phyloP scores from a whole-genome alignment of 768 basidiomycete genomes.

The Exsudoporus frostii region DNA sequence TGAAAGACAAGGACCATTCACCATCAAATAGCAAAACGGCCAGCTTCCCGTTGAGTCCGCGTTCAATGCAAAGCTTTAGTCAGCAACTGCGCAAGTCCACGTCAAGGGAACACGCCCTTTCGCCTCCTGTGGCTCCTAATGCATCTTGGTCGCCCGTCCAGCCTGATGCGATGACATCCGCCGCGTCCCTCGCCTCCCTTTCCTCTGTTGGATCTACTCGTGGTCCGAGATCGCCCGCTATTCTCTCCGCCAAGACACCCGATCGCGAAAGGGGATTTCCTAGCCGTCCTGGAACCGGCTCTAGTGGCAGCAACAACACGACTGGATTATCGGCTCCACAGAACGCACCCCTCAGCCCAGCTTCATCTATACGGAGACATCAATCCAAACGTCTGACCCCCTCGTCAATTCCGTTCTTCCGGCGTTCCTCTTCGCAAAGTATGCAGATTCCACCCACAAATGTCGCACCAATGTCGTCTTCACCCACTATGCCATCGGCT shows the following conservation, averaged over 20 bases:
- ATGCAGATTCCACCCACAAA: constrained; percentile 61
- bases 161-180: constrained; percentile 74
- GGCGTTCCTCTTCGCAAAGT: constrained; percentile 86
- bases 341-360: constrained; percentile 66
- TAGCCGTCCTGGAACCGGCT: constrained; percentile 73
- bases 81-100: constrained; percentile 66
- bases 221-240: constrained; percentile 42
- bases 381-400: constrained; percentile 80
- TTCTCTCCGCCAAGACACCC: constrained; percentile 54
- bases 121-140: constrained; percentile 41
- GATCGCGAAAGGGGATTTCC: constrained; percentile 48
- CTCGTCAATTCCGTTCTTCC: constrained; percentile 92
- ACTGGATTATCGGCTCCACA: constrained; percentile 53
- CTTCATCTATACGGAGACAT: constrained; percentile 63
- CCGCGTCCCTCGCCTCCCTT: constrained; percentile 69
- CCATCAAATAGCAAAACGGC: constrained; percentile 43
- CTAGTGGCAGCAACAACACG: constrained; percentile 70
- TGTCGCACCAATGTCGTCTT: constrained; percentile 39
- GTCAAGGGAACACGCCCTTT: constrained; percentile 60
- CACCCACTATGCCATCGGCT: constrained; percentile 53
- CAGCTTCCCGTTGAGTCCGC: constrained; percentile 61
- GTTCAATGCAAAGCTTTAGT: constrained; percentile 57
- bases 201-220: constrained; percentile 70
- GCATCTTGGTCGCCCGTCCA: constrained; percentile 66
- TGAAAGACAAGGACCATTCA: constrained; percentile 41